These are phyloP conservation scores for Croton laevigatus DNA, from an alignment of 441 rosid genomes.

Conservation along the genomic window DNA sequence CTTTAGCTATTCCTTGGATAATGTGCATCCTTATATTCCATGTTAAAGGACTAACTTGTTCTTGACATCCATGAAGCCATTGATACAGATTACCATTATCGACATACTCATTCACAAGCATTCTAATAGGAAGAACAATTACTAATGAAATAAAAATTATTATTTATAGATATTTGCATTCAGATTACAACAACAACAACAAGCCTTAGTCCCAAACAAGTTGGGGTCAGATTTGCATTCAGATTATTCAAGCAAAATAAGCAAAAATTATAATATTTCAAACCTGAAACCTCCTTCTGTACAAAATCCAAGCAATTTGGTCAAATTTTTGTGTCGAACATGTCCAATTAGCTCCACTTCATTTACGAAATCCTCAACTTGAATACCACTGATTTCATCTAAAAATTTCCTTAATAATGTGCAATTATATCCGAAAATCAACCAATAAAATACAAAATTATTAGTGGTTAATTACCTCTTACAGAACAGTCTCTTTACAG, in stretches of 20 bases:
- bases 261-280: background rate
- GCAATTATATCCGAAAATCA: background rate
- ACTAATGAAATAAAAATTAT: background rate
- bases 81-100: constrained; percentile 66
- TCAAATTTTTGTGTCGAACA: constrained; percentile 47
- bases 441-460: background rate
- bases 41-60: constrained; percentile 40
- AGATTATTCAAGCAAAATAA: background rate
- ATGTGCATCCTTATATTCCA: constrained; percentile 58
- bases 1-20: constrained; percentile 66
- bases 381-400: constrained; percentile 35
- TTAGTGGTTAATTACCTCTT: constrained; percentile 33
- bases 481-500: constrained; percentile 44
- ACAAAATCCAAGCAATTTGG: constrained; percentile 24
- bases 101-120: constrained; percentile 56
- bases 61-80: constrained; percentile 62
- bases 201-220: too few species aligned
- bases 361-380: constrained; percentile 39
- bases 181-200: too few species aligned
- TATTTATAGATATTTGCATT: too few species aligned
- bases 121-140: constrained; percentile 33
- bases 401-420: background rate
- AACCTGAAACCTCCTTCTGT: constrained; percentile 31
- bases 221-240: too few species aligned
- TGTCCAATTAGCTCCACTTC: constrained; percentile 48